Percentiles rank a stretch among this genome's conserved stretches.
Evolutionary conservation across 129 eudicot genomes (phyloP).

Genomic region (Artemisia annua): DNA sequence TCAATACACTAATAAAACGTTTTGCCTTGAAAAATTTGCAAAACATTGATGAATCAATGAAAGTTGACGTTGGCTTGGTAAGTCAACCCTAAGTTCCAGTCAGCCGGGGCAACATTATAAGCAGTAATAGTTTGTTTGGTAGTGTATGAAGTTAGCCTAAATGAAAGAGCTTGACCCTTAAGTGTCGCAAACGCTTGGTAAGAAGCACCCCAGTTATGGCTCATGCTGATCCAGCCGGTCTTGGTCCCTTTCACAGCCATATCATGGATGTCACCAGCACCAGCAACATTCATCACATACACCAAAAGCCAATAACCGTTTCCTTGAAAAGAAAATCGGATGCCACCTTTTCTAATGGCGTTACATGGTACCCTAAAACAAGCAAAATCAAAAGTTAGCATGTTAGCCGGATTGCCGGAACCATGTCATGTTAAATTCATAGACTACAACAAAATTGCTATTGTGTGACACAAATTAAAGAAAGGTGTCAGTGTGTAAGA

Average conservation of each 20-base stretch:
- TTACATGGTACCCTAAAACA: constrained; percentile 63
- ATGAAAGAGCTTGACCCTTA: constrained; percentile 69
- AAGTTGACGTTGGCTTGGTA: constrained; percentile 59
- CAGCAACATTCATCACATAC: constrained; percentile 82
- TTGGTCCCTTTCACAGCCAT: constrained; percentile 86
- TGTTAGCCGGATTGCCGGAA: background rate
- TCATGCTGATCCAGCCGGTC: constrained; percentile 79
- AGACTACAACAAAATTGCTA: no score
- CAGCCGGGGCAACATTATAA: constrained; percentile 66
- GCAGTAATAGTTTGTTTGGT: constrained; percentile 60
- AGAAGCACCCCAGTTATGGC: constrained; percentile 95
- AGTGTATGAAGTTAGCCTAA: constrained; percentile 64
- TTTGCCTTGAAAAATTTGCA: background rate
- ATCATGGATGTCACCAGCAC: constrained; percentile 61
- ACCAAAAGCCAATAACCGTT: constrained; percentile 76
- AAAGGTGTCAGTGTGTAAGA: no score
- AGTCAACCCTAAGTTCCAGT: constrained; percentile 71
- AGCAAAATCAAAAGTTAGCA: background rate
- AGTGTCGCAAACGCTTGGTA: constrained; percentile 77
- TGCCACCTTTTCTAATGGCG: constrained; percentile 49
- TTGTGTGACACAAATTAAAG: no score
- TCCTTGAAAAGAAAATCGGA: constrained; percentile 59
- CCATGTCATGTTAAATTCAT: background rate
- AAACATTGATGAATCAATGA: constrained; percentile 33
- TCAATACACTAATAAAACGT: background rate